Conservation (phyloP, 164 flowering plant species). For the Nelumbo lutea region DNA sequence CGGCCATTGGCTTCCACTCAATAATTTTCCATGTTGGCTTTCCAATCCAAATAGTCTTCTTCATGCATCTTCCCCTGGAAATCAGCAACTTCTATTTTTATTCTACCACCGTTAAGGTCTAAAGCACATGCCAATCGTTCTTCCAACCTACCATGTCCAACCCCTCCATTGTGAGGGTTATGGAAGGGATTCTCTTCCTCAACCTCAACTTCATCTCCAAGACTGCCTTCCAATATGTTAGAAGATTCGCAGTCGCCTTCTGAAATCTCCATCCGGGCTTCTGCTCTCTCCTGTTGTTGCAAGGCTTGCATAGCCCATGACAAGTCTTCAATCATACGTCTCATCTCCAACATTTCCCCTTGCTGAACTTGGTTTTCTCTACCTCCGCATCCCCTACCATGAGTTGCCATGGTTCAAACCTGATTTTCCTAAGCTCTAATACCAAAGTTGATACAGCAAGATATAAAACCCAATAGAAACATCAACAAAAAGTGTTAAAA, state of each 20-base stretch:
- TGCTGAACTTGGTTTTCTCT: too few relatives aligned
- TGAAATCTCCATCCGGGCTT: constrained; percentile 1
- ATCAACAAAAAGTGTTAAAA: too few relatives aligned
- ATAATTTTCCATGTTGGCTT: background rate
- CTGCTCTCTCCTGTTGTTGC: too few relatives aligned
- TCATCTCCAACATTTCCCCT: too few relatives aligned
- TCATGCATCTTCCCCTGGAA: background rate
- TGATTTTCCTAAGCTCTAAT: too few relatives aligned
- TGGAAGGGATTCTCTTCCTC: background rate
- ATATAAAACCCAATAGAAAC: too few relatives aligned
- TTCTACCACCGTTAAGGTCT: background rate
- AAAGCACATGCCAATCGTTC: background rate
- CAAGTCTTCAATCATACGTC: too few relatives aligned
- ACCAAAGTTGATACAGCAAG: too few relatives aligned
- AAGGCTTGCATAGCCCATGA: too few relatives aligned
- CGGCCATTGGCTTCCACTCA: constrained; percentile 2
- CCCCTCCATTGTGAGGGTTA: background rate
- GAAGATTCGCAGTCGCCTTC: background rate
- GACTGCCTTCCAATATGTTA: background rate
- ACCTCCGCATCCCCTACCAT: too few relatives aligned
- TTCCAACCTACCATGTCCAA: background rate
- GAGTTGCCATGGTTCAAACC: too few relatives aligned
- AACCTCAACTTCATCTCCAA: background rate
- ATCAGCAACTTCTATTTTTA: background rate
- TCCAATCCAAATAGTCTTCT: background rate